Evolutionary conservation across 805 yeast species (phyloP).

Genomic region (Teunomyces cretensis): DNA sequence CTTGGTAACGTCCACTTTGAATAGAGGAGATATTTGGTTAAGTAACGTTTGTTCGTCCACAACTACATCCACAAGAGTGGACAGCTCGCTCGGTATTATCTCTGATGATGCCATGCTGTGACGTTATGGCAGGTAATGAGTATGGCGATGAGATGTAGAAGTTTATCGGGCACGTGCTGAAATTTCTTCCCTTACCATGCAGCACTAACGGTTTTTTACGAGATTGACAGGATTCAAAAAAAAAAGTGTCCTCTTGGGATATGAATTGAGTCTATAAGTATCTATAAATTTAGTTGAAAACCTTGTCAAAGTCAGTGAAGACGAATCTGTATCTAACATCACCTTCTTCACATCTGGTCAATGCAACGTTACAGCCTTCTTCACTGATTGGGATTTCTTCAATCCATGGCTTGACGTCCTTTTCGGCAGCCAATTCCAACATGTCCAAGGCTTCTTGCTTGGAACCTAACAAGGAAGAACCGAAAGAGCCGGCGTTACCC

Average conservation of each 20-base stretch:
- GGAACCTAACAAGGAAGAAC: conserved; percentile 61
- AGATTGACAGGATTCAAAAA: neutral
- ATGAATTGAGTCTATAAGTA: too few relatives aligned
- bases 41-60: neutral
- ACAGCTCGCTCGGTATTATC: neutral
- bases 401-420: conserved; percentile 60
- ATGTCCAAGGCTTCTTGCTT: conserved; percentile 65
- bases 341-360: conserved; percentile 52
- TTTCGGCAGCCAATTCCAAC: conserved; percentile 61
- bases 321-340: conserved; percentile 67
- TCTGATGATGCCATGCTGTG: neutral
- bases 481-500: conserved; percentile 49
- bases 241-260: too few relatives aligned
- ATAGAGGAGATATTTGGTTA: conserved; percentile 25
- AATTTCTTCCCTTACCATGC: neutral
- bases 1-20: conserved; percentile 38
- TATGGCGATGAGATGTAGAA: neutral
- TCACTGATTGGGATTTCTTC: conserved; percentile 57
- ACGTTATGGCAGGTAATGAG: neutral
- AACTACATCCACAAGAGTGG: neutral
- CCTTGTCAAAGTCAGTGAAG: conserved; percentile 54
- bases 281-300: conserved; percentile 22
- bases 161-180: neutral
- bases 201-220: neutral
- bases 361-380: conserved; percentile 53